These are phyloP conservation scores for Gaultheria prostrata DNA, from an alignment of 148 eudicot genomes.

Conservation along the genomic window DNA sequence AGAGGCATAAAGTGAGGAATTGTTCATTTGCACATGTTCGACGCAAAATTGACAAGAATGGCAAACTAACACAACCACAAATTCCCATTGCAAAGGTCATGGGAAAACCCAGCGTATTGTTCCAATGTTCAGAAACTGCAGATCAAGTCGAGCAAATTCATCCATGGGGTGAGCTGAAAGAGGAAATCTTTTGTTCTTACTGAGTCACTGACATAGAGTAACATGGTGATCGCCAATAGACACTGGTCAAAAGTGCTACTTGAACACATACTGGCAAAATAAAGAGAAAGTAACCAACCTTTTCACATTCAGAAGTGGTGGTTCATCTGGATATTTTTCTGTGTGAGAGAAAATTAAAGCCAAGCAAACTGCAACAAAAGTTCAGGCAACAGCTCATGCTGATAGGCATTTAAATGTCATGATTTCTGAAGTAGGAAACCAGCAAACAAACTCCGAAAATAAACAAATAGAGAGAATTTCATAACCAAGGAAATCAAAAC, in stretches of 20 bases:
- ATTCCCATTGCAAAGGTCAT: constrained; percentile 1
- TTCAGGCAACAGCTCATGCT: constrained; percentile 19
- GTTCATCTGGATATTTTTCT: constrained; percentile 94
- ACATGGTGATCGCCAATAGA: not conserved
- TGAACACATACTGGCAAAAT: constrained; percentile 1
- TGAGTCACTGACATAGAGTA: not conserved
- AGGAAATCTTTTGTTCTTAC: not conserved
- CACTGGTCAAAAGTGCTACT: not conserved
- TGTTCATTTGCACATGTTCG: not conserved
- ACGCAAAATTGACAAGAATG: not conserved
- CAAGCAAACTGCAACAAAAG: constrained; percentile 66
- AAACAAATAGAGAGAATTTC: not conserved
- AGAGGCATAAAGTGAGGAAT: not conserved
- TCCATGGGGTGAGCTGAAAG: not conserved
- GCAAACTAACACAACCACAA: not conserved
- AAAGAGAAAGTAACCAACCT: constrained; percentile 49
- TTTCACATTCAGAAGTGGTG: constrained; percentile 76
- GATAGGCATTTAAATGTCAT: not conserved
- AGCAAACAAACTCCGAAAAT: constrained; percentile 13
- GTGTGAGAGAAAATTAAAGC: constrained; percentile 93
- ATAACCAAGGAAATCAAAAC: constrained; percentile 26
- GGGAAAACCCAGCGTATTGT: not conserved
- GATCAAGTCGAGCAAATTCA: not conserved
- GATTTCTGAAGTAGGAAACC: constrained; percentile 12
- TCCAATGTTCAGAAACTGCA: not conserved